These are phyloP conservation scores for Parachlorella kessleri DNA, from an alignment of 139 green algal species.

Conservation along the genomic window DNA sequence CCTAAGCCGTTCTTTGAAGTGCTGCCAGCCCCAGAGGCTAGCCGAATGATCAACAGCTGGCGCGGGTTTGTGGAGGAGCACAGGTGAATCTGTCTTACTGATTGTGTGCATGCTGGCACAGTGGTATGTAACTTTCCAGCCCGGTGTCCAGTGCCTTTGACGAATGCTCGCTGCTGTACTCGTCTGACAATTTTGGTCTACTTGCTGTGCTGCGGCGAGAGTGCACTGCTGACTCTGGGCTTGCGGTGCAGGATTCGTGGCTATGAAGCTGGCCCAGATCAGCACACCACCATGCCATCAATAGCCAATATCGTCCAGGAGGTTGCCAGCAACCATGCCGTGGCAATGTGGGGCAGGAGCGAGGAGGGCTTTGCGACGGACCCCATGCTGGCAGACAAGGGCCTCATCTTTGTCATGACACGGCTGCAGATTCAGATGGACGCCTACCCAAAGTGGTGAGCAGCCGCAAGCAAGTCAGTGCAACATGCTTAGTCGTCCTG, in stretches of 20 bases:
- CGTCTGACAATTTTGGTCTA: background rate
- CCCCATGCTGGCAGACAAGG: slow-evolving; percentile 64
- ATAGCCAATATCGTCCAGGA: slow-evolving; percentile 93
- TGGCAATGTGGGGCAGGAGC: slow-evolving; percentile 85
- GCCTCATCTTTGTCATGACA: slow-evolving; percentile 90
- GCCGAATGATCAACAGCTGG: slow-evolving; percentile 25
- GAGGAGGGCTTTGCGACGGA: slow-evolving; percentile 82
- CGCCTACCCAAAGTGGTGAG: slow-evolving; percentile 90
- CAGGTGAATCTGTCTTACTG: slow-evolving; percentile 6
- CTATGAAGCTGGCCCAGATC: slow-evolving; percentile 83
- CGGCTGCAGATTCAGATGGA: slow-evolving; percentile 91
- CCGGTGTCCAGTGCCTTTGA: background rate
- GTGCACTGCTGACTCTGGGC: background rate
- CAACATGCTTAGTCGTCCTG: too few species aligned
- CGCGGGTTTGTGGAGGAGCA: slow-evolving; percentile 33
- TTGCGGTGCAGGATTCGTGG: slow-evolving; percentile 56
- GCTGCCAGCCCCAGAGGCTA: slow-evolving; percentile 10
- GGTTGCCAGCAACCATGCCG: slow-evolving; percentile 83
- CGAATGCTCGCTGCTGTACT: background rate
- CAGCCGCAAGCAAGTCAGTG: background rate
- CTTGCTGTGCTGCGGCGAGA: too few species aligned
- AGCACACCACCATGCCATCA: slow-evolving; percentile 73
- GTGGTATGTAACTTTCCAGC: background rate
- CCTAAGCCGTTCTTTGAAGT: slow-evolving; percentile 1
- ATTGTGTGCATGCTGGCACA: background rate